Base-by-base conservation (phyloP, 495 filamentous ascomycete species). In the Neurospora sp. region DNA sequence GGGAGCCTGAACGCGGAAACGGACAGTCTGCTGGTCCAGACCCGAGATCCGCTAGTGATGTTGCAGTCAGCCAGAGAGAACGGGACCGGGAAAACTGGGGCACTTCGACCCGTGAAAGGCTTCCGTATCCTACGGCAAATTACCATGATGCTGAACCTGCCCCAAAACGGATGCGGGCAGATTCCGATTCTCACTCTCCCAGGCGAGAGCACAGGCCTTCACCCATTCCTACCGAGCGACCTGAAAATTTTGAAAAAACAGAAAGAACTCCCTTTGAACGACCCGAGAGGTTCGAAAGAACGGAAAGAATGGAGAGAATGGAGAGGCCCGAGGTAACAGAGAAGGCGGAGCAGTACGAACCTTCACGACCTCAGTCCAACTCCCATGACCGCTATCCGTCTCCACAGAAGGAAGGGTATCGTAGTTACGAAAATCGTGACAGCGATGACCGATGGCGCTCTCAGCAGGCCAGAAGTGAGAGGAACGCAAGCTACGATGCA, bases 111-210 rank as follows among this genome's bases (percentile, higher is more conserved):
- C 77, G 81, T 72, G 83, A 85, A 21, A 79, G 82, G 69, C 72
- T 79, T 17, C 81, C 80, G 39, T 82, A 81, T 75, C 80, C 79
- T 39, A 74, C 83, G 17, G 66, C 79, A 21, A n/a, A 72, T 48
- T 83, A 84, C 75, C 69, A 81, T 5, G 83, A 85, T 21, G 73
- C 69, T 19, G 86, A 88, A 70, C 72, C 73, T 5, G 79, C 82
- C 24, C 84, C 87, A 74, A 89, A 89, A 77, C 85, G 87, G 73
- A 89, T 88, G 77, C 82, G 87, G 54, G 86, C 86, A 59, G 76
- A 66, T 66, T 66, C 54, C 28, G 28, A 79, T 15, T 86, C 86
- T 39, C 77, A 82, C 59, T 86, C 84, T 34, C 79, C 77, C 37
- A 74, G 80, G 77, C 77, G 80, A 75, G 81, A 79, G 39, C 76